Evolutionary conservation across 163 green algal genomes (phyloP).

Genomic region (Coccomyxa subellipsoidea): DNA sequence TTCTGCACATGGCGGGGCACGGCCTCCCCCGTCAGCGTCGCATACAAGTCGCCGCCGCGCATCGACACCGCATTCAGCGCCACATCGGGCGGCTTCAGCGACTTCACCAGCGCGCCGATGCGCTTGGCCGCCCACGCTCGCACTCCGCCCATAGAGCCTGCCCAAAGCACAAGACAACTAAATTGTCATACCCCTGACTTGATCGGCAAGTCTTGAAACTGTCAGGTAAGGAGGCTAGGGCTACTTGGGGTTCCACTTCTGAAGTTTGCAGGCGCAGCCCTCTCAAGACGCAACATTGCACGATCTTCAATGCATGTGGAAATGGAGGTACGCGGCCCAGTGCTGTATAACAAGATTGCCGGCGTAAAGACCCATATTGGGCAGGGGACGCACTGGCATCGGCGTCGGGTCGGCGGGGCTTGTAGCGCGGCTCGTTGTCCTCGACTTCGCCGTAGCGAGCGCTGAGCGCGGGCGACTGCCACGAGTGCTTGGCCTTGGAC

Average conservation of each 20-base stretch:
- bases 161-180: neutral
- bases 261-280: too few relatives aligned
- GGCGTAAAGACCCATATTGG: neutral
- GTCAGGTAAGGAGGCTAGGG: too few relatives aligned
- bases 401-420: neutral
- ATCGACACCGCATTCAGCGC: conserved; percentile 45
- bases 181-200: neutral
- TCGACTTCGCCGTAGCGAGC: neutral
- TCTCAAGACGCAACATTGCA: too few relatives aligned
- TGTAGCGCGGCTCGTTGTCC: neutral
- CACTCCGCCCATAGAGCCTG: neutral
- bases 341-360: too few relatives aligned
- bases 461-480: neutral
- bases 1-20: conserved; percentile 48
- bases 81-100: conserved; percentile 25
- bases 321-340: too few relatives aligned
- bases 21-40: conserved; percentile 47
- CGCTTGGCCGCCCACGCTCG: conserved; percentile 2
- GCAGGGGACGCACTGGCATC: neutral
- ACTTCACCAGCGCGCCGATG: neutral
- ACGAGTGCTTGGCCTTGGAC: neutral
- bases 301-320: too few relatives aligned
- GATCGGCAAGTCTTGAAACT: too few relatives aligned
- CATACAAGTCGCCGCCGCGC: conserved; percentile 29
- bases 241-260: too few relatives aligned